These are phyloP conservation scores for Adenanthera pavonina DNA, from an alignment of 306 rosid genomes.

Conservation along the genomic window DNA sequence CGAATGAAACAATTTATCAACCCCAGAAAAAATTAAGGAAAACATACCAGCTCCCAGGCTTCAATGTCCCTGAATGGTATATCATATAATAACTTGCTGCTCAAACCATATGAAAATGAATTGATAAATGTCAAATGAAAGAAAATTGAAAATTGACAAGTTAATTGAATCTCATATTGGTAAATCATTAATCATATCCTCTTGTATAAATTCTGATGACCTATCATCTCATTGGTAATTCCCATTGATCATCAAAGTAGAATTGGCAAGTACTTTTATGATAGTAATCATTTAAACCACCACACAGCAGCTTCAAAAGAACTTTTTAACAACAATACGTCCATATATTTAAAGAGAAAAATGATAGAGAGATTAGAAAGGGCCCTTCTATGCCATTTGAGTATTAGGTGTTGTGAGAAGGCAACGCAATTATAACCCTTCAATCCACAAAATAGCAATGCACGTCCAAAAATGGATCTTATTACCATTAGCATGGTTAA, in stretches of 20 bases:
- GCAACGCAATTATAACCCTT: conserved; percentile 1
- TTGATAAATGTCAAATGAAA: conserved; percentile 26
- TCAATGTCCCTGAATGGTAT: conserved; percentile 54
- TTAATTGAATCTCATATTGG: conserved; percentile 1
- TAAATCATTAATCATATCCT: conserved; percentile 15
- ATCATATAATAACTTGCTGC: conserved; percentile 62
- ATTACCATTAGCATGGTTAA: neutral
- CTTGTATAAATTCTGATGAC: conserved; percentile 31
- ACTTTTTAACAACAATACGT: conserved; percentile 19
- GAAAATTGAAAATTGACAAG: conserved; percentile 29
- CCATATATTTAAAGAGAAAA: neutral
- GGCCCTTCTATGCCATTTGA: conserved; percentile 8
- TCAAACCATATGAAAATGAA: conserved; percentile 30
- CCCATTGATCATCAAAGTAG: conserved; percentile 28
- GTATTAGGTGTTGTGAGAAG: conserved; percentile 5
- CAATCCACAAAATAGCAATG: conserved; percentile 22
- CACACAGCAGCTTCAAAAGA: conserved; percentile 20
- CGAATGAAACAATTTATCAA: conserved; percentile 2
- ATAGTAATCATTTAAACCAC: conserved; percentile 27
- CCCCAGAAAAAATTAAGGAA: conserved; percentile 29
- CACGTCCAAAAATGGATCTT: conserved; percentile 23
- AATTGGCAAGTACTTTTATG: neutral
- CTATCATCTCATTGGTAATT: conserved; percentile 18
- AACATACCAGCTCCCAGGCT: conserved; percentile 92
- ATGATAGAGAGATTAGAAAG: conserved; percentile 12